Base-by-base conservation (phyloP, 2,329 filamentous ascomycete species). In the Thielaviopsis cerberus region DNA sequence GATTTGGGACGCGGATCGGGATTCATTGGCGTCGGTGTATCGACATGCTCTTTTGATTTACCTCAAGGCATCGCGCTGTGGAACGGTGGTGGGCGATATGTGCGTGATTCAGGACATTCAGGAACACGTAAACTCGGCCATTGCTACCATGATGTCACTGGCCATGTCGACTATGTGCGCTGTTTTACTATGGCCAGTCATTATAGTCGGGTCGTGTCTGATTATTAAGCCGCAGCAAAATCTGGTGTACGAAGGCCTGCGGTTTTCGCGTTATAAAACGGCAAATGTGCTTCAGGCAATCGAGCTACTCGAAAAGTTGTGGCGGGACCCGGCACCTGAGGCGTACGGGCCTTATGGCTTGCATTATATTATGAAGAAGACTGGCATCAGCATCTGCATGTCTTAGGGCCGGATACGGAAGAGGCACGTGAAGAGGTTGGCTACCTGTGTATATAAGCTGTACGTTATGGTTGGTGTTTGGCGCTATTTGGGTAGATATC, bases 301-400 rank as follows among this genome's bases (percentile, higher is more conserved):
- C 55, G 59, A 60, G 51, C 45, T 60, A 4, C 24, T 60, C 15
- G 59, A 60, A 41, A 60, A 57, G 45, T 45, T 60, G 22, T 60
- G 59, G 59, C 51, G 59, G 15, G 59, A 60, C 25, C 59, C 59
- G 17, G 59, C 59, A 10, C 59, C 59, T 20, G 59, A 60, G 25
- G 59, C 59, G 6, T 60, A 60, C 17, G 59, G 59, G 15, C 59
- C 59, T n/a, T 60, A 60, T 50, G 59, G 59, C 2, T 45, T 60
- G 22, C 59, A 60, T 27, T 60, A 60, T 45, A 57, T 60, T 20
- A 60, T 60, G 59, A 57, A 60, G 55, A 60, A 60, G 52, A 60
- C 59, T 27, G 59, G 59, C 10, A 60, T 60, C 22, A 60, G 59
- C 23, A 37, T 60, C 2, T 60, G 59, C 53, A 60, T 60, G 59